phyloP scores from a whole-genome alignment of 306 rosid species.

The Prunus fruticosa region DNA sequence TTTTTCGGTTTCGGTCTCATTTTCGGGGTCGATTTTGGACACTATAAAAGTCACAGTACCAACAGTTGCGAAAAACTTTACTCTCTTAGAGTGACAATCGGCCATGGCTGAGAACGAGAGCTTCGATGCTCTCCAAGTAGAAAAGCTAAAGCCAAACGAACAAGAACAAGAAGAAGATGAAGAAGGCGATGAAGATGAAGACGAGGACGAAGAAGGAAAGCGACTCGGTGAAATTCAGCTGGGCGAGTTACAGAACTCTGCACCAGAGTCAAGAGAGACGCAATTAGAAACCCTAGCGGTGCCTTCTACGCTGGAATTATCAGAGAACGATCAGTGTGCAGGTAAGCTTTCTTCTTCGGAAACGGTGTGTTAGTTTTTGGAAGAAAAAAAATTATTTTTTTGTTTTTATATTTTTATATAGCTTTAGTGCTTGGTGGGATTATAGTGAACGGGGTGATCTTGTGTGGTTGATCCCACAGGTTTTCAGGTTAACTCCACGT shows the following conservation, averaged over 20 bases:
- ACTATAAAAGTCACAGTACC: constrained; percentile 24
- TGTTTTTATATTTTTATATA: neutral
- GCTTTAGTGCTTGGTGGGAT: constrained; percentile 7
- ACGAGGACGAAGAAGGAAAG: constrained; percentile 15
- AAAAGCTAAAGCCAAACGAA: constrained; percentile 18
- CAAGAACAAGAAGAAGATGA: constrained; percentile 3
- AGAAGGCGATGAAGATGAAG: constrained; percentile 21
- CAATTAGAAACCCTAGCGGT: constrained; percentile 63
- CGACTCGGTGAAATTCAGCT: constrained; percentile 17
- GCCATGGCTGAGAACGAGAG: constrained; percentile 53
- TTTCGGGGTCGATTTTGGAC: constrained; percentile 30
- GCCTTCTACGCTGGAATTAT: constrained; percentile 26
- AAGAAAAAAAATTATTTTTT: neutral
- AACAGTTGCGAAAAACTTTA: constrained; percentile 33
- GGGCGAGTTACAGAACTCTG: constrained; percentile 25
- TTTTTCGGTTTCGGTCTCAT: constrained; percentile 9
- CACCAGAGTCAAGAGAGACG: constrained; percentile 11
- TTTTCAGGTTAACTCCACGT: constrained; percentile 33
- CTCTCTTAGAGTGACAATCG: constrained; percentile 34
- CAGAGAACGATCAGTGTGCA: constrained; percentile 32
- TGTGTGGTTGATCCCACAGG: constrained; percentile 44
- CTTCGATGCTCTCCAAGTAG: constrained; percentile 29
- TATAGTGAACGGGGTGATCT: constrained; percentile 3
- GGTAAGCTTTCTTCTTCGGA: constrained; percentile 33
- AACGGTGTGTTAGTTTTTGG: neutral